Conservation (phyloP, 2,329 filamentous ascomycete species). For the Nemania sp. region DNA sequence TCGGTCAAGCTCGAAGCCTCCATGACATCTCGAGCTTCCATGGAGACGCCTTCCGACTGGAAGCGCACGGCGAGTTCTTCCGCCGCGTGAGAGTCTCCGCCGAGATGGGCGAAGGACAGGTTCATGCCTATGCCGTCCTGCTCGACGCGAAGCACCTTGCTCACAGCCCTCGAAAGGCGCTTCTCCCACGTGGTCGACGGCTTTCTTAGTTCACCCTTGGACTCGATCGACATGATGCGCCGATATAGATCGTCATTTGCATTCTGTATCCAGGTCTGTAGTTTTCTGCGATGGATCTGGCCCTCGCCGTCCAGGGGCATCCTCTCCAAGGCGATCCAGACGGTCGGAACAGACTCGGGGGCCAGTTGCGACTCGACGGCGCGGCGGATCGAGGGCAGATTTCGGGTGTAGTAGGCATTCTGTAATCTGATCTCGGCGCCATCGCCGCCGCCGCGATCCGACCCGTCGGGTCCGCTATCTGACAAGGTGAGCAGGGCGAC, state of each 20-base stretch:
- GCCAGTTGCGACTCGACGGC: slow-evolving; percentile 44
- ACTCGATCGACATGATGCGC: slow-evolving; percentile 51
- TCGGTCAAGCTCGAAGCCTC: slow-evolving; percentile 46
- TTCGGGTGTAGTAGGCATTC: slow-evolving; percentile 47
- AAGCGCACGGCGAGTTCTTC: slow-evolving; percentile 47
- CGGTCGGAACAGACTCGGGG: slow-evolving; percentile 46
- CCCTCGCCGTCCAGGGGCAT: slow-evolving; percentile 51
- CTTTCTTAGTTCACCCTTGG: slow-evolving; percentile 42
- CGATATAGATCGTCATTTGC: slow-evolving; percentile 52
- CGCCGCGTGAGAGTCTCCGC: slow-evolving; percentile 47
- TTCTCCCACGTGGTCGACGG: slow-evolving; percentile 47
- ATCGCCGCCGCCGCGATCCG: slow-evolving; percentile 25
- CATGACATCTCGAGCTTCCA: slow-evolving; percentile 45
- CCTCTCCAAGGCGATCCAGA: slow-evolving; percentile 54
- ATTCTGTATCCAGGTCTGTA: slow-evolving; percentile 61
- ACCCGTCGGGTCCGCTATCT: slow-evolving; percentile 36
- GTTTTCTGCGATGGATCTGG: slow-evolving; percentile 47
- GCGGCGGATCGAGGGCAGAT: slow-evolving; percentile 48
- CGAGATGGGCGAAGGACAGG: slow-evolving; percentile 46
- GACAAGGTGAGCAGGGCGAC: slow-evolving; percentile 53
- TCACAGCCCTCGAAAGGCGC: slow-evolving; percentile 45
- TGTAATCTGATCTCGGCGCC: slow-evolving; percentile 46
- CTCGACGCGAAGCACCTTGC: slow-evolving; percentile 46
- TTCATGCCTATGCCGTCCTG: slow-evolving; percentile 49
- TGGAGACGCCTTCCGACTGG: slow-evolving; percentile 45